These are phyloP conservation scores for Magnolia officinalis DNA, from an alignment of 164 flowering plant species.

Conservation along the genomic window DNA sequence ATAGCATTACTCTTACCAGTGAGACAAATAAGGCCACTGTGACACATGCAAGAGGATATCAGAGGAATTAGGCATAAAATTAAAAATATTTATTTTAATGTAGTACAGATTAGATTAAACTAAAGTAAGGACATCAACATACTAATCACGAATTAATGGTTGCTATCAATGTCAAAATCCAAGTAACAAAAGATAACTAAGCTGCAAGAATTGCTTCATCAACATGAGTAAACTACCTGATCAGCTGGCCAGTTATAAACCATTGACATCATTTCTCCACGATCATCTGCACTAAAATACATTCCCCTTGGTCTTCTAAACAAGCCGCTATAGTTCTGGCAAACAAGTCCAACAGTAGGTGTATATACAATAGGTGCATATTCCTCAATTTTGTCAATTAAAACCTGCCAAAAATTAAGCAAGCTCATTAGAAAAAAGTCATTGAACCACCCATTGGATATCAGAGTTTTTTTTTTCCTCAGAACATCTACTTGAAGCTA, in stretches of 20 bases:
- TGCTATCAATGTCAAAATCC: no score
- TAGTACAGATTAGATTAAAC: no score
- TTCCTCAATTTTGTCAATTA: constrained; percentile 84
- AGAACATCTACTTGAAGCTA: background rate
- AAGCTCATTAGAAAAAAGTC: background rate
- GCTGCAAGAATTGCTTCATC: background rate
- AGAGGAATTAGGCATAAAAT: no score
- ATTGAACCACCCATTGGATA: background rate
- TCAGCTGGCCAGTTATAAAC: constrained; percentile 98
- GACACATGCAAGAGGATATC: no score
- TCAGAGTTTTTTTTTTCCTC: background rate
- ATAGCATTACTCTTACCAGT: no score
- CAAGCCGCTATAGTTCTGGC: constrained; percentile 93
- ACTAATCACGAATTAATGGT: no score
- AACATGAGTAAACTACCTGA: constrained; percentile 42
- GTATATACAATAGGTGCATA: constrained; percentile 97
- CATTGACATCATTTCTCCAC: constrained; percentile 99
- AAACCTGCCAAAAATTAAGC: constrained; percentile 54
- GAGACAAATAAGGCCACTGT: no score
- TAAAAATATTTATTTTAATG: no score
- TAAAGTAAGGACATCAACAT: no score
- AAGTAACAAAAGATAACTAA: no score
- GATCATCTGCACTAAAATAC: constrained; percentile 95
- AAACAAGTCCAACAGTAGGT: constrained; percentile 95
- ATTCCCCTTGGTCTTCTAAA: constrained; percentile 98